Evolutionary conservation across 371 early-diverging fungal genomes (phyloP).

Genomic region (Mortierella polycephala): DNA sequence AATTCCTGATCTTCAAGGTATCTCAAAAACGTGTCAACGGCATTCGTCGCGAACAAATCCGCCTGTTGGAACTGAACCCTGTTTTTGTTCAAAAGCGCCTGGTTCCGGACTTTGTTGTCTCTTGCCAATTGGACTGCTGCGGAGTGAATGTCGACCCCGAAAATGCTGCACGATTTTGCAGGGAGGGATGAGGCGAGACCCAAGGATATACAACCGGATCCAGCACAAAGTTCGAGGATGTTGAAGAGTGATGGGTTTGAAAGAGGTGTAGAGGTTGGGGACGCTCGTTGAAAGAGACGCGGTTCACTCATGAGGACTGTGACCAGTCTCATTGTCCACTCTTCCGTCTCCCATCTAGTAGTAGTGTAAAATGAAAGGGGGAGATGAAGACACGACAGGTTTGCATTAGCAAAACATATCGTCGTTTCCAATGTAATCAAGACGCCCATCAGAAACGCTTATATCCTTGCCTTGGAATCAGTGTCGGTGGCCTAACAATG

Average conservation of each 20-base stretch:
- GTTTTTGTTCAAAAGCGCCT: conserved; percentile 31
- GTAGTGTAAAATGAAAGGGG: not conserved
- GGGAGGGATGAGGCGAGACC: conserved; percentile 76
- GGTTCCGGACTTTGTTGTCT: conserved; percentile 51
- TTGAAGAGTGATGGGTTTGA: conserved; percentile 47
- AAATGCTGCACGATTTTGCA: conserved; percentile 19
- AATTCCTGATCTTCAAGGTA: conserved; percentile 1
- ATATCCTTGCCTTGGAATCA: conserved; percentile 81
- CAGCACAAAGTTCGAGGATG: conserved; percentile 90
- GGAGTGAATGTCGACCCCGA: conserved; percentile 64
- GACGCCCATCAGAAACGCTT: too few species aligned
- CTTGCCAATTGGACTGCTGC: conserved; percentile 56
- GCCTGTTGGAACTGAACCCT: conserved; percentile 55
- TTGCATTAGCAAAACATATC: not conserved
- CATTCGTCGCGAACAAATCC: conserved; percentile 58
- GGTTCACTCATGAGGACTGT: conserved; percentile 51
- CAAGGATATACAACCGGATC: conserved; percentile 89
- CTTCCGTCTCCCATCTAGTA: conserved; percentile 91
- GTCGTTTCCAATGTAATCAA: not conserved
- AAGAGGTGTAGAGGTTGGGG: conserved; percentile 3
- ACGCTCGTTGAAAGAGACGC: not conserved
- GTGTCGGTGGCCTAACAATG: conserved; percentile 73
- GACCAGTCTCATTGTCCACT: conserved; percentile 79
- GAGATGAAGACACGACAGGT: not conserved
- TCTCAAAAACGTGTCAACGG: conserved; percentile 9